Evolutionary conservation across 148 eudicot species (phyloP).

Genomic region (Rhododendron griersonianum): DNA sequence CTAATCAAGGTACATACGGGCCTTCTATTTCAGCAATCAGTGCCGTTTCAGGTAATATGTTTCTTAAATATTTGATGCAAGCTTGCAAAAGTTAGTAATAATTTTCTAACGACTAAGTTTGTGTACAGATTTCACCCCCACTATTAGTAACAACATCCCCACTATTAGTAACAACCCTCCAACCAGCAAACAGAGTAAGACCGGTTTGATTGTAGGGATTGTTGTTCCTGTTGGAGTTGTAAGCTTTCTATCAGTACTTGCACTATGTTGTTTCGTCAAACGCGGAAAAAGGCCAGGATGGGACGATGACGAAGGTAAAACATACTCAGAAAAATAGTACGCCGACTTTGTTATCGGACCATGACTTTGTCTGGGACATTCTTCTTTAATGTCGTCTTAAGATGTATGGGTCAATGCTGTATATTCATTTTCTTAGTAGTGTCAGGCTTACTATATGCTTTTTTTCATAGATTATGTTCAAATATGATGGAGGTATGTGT

Average conservation of each 20-base stretch:
- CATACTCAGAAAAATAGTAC: neutral
- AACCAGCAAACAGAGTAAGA: slow-evolving; percentile 25
- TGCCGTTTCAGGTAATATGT: slow-evolving; percentile 52
- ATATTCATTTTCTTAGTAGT: neutral
- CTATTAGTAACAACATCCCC: slow-evolving; percentile 48
- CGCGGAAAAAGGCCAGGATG: slow-evolving; percentile 32
- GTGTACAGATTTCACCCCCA: slow-evolving; percentile 62
- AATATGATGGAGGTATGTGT: neutral
- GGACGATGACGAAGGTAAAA: slow-evolving; percentile 57
- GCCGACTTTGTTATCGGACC: neutral
- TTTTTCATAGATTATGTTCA: no score
- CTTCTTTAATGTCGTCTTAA: neutral
- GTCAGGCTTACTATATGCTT: neutral
- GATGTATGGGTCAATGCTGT: neutral
- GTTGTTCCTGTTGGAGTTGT: slow-evolving; percentile 43
- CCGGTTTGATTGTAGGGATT: slow-evolving; percentile 65
- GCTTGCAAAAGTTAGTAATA: neutral
- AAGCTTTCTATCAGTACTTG: slow-evolving; percentile 36
- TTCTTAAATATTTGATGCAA: neutral
- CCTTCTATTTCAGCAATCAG: slow-evolving; percentile 82
- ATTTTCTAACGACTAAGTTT: slow-evolving; percentile 7
- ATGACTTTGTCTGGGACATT: no score
- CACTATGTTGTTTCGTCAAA: slow-evolving; percentile 29
- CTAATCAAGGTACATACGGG: slow-evolving; percentile 73
- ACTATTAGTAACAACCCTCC: slow-evolving; percentile 48